Evolutionary conservation across 2,329 filamentous ascomycete genomes (phyloP).

Genomic region (Aureobasidium subglaciale): DNA sequence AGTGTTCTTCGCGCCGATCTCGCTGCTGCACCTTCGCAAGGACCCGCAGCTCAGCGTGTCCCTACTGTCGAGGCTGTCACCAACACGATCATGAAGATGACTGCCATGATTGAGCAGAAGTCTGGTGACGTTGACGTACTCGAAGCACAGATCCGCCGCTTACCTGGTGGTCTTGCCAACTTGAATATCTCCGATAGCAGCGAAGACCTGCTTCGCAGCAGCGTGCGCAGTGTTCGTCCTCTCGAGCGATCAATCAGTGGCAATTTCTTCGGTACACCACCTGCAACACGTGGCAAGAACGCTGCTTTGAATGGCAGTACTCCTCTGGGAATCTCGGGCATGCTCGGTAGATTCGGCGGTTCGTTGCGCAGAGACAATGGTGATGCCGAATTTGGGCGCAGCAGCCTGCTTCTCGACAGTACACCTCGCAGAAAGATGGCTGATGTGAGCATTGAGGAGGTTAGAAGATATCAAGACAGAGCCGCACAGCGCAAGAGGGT

Average conservation of each 20-base stretch:
- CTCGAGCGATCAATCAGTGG: constrained; percentile 21
- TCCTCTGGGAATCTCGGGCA: constrained; percentile 29
- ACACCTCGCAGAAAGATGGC: constrained; percentile 31
- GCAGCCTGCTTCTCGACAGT: constrained; percentile 20
- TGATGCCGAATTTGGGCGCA: constrained; percentile 11
- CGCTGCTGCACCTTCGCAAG: constrained; percentile 46
- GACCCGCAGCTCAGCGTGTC: constrained; percentile 43
- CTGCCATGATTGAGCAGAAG: constrained; percentile 81
- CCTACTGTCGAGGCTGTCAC: constrained; percentile 90
- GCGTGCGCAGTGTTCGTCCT: constrained; percentile 24
- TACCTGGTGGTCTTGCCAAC: constrained; percentile 35
- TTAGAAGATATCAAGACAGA: constrained; percentile 31
- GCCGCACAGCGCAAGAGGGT: constrained; percentile 33
- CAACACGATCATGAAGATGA: constrained; percentile 89
- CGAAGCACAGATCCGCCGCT: constrained; percentile 74
- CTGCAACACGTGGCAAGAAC: constrained; percentile 24
- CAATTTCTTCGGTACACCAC: constrained; percentile 33
- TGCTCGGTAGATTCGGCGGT: constrained; percentile 23
- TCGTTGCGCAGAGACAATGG: constrained; percentile 21
- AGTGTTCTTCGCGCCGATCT: constrained; percentile 74
- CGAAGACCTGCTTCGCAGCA: constrained; percentile 28
- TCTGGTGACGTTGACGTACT: constrained; percentile 86
- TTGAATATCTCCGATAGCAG: constrained; percentile 24
- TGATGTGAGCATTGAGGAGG: constrained; percentile 35
- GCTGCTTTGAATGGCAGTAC: constrained; percentile 24